Percentiles rank a stretch among this genome's conserved stretches.
Evolutionary conservation across 2,329 filamentous ascomycete species (phyloP).

Genomic region (Fusarium chlamydosporum): DNA sequence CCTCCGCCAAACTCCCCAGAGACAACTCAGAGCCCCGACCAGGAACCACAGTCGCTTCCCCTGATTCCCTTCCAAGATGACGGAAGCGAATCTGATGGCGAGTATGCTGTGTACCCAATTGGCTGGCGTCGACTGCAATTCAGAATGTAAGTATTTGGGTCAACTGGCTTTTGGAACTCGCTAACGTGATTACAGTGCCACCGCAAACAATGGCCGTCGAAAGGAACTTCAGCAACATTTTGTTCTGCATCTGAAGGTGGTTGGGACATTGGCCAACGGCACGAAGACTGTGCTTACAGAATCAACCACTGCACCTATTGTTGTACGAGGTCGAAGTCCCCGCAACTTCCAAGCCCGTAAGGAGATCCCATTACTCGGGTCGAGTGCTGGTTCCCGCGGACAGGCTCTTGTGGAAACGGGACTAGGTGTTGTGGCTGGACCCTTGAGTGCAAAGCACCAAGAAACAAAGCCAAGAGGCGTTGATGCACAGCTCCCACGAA

Average conservation of each 20-base stretch:
- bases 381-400: constrained; percentile 81
- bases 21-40: constrained; percentile 75
- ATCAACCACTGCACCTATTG: constrained; percentile 88
- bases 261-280: constrained; percentile 87
- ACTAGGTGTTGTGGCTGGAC: constrained; percentile 71
- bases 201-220: constrained; percentile 93
- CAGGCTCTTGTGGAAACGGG: constrained; percentile 78
- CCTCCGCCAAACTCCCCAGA: constrained; percentile 84
- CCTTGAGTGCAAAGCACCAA: constrained; percentile 67
- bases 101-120: constrained; percentile 91
- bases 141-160: constrained; percentile 71
- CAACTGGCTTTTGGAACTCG: background rate
- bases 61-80: constrained; percentile 77
- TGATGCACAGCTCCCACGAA: constrained; percentile 69
- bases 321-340: constrained; percentile 92
- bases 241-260: constrained; percentile 86
- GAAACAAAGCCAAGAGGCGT: constrained; percentile 66
- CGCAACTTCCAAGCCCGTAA: constrained; percentile 95
- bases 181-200: constrained; percentile 71
- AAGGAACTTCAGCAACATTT: constrained; percentile 98
- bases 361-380: constrained; percentile 87
- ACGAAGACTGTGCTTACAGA: constrained; percentile 85
- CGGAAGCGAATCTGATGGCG: constrained; percentile 74
- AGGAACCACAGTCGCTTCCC: constrained; percentile 87
- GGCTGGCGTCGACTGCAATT: constrained; percentile 96